Base-by-base conservation (phyloP, 1,284 basidiomycete genomes). In the Rhodotorula sp. region DNA sequence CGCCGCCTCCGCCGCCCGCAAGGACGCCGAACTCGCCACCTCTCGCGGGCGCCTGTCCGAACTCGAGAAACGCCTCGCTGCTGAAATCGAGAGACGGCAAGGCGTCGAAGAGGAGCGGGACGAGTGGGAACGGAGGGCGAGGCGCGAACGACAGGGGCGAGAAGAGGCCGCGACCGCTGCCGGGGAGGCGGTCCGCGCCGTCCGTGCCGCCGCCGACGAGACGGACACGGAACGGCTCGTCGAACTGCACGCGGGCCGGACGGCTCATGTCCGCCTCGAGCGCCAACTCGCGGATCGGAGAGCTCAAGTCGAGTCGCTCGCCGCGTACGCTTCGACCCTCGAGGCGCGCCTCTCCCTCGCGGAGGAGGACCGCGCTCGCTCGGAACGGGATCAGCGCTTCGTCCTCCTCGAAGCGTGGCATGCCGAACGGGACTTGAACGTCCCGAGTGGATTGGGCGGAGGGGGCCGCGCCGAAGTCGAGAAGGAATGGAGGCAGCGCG, bases 401-500 rank as follows among this genome's bases (percentile, higher is more conserved):
- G 63, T 56, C 54, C 8, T 58, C 47, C 3, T 61, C 16, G 43
- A 26, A 2, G 6, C 26, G 51, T 67, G 69, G 67, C 43, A 48
- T 47, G 6, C 18, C 16, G 71, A 73, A 23, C 43, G 71, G 3
- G 65, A 60, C 21, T 51, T 69, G 14, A 5, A 56, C 14, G 23
- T 29, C 26, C 14, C 29, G 29, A 29, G 29, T 29, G 29, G 29
- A 29, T 29, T 29, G 29, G 29, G 29, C 63, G 54, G 2, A 58
- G 51, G 58, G 15, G 68, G 23, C 34, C 39, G 39, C 10, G 39
- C 39, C 29, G 54, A 56, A 3, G 57, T 52, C 48, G 74, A 75
- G 63, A 75, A 75, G 67, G 74, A 75, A 31, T 75, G 74, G 74
- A 47, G 74, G 23, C 74, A 75, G 60, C 39, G 74, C 18, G 71